These are phyloP conservation scores for Fusarium sp. DNA, from an alignment of 2,329 filamentous ascomycete genomes.

Conservation along the genomic window DNA sequence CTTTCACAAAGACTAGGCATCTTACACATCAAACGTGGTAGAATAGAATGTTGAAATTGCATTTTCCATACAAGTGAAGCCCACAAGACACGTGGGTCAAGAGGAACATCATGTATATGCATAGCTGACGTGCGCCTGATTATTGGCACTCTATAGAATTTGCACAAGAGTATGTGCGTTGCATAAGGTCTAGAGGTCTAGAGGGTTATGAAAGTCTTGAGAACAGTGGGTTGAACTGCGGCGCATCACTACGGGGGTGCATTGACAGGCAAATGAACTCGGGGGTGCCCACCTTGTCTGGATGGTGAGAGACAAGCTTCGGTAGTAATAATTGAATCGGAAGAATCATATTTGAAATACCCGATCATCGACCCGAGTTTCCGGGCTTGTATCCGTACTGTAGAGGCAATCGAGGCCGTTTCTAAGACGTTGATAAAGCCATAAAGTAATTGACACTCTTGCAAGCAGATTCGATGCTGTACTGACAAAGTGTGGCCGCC, in stretches of 20 bases:
- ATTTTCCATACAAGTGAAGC: slow-evolving; percentile 13
- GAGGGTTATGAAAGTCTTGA: slow-evolving; percentile 18
- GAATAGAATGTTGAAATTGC: slow-evolving; percentile 11
- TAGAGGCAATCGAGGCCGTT: background rate
- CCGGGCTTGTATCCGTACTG: background rate
- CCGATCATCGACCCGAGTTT: background rate
- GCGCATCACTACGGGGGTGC: slow-evolving; percentile 17
- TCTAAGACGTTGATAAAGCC: background rate
- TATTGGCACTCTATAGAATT: background rate
- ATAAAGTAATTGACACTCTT: background rate
- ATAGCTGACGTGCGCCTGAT: slow-evolving; percentile 29
- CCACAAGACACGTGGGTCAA: slow-evolving; percentile 34
- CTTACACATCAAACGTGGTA: slow-evolving; percentile 1
- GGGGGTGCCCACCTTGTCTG: slow-evolving; percentile 24
- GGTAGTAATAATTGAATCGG: background rate
- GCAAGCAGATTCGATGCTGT: background rate
- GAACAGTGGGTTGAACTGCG: background rate
- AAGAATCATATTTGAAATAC: background rate
- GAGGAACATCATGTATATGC: slow-evolving; percentile 5
- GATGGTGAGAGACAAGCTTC: slow-evolving; percentile 3
- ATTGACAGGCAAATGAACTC: slow-evolving; percentile 39
- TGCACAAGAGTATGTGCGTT: slow-evolving; percentile 1
- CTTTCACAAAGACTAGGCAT: background rate
- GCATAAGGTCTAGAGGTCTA: slow-evolving; percentile 8
- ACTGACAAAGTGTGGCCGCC: slow-evolving; percentile 24